A percentile compares a stretch with the other conserved stretches of the same genome.
phyloP scores from a whole-genome alignment of 805 yeast species.

The Candida gorgasii region DNA sequence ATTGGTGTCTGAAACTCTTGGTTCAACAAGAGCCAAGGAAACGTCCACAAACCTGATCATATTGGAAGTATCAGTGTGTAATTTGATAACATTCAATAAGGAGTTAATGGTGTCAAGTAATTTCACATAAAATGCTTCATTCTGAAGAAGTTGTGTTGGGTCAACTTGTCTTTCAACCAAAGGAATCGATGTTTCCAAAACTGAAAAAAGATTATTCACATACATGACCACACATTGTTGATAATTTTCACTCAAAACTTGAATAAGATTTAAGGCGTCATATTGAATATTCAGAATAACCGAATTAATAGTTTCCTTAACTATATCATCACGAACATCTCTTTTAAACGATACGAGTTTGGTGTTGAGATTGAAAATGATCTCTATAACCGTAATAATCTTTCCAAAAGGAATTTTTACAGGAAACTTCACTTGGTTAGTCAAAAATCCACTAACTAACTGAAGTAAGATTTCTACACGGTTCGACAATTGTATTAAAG shows the following conservation, averaged over 20 bases:
- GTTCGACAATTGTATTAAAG: constrained; percentile 52
- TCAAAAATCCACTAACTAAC: constrained; percentile 38
- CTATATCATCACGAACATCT: constrained; percentile 56
- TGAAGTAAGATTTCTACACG: constrained; percentile 50
- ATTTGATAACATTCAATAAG: constrained; percentile 36
- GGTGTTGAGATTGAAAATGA: constrained; percentile 54
- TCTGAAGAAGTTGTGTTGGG: constrained; percentile 30
- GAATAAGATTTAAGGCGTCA: constrained; percentile 46
- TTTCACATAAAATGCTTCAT: constrained; percentile 44
- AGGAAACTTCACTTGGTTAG: constrained; percentile 54
- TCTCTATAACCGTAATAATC: constrained; percentile 52
- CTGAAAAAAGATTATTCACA: constrained; percentile 48
- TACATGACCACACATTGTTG: constrained; percentile 48
- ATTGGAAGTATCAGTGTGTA: constrained; percentile 49
- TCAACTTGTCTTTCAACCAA: constrained; percentile 37
- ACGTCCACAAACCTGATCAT: constrained; percentile 60
- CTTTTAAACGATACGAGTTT: constrained; percentile 56
- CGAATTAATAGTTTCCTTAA: constrained; percentile 44
- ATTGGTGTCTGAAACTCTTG: constrained; percentile 24
- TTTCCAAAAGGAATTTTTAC: constrained; percentile 65
- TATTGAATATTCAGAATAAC: constrained; percentile 48
- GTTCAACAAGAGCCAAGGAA: constrained; percentile 44
- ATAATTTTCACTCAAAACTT: constrained; percentile 33
- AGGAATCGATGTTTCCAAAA: constrained; percentile 63
- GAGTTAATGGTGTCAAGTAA: constrained; percentile 27